Evolutionary conservation across 2,329 filamentous ascomycete genomes (phyloP).

Genomic region (Sarocladiaceae sp.): DNA sequence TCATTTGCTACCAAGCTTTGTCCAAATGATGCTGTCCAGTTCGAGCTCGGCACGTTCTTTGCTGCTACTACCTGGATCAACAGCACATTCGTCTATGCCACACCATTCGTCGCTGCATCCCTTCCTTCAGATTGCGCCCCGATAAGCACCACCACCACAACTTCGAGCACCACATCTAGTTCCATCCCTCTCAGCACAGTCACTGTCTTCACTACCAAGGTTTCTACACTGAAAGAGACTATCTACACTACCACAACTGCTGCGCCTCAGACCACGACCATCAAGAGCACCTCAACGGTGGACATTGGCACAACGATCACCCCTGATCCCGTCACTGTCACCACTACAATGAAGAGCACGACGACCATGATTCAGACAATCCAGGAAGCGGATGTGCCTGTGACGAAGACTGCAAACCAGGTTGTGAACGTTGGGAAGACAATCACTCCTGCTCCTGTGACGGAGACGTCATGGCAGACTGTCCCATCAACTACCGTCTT

Average conservation of each 20-base stretch:
- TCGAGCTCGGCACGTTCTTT: slow-evolving; percentile 1
- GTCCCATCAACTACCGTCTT: slow-evolving; percentile 8
- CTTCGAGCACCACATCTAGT: neutral
- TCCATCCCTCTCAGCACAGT: neutral
- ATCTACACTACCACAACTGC: neutral
- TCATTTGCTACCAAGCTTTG: neutral
- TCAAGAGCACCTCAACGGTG: slow-evolving; percentile 1
- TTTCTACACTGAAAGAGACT: slow-evolving; percentile 1
- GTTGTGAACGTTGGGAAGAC: slow-evolving; percentile 27
- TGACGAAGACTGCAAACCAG: slow-evolving; percentile 23
- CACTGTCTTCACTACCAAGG: neutral
- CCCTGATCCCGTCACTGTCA: slow-evolving; percentile 1
- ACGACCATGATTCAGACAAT: neutral
- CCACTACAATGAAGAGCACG: neutral
- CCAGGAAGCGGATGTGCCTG: slow-evolving; percentile 15
- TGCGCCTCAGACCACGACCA: neutral
- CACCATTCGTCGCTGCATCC: slow-evolving; percentile 1
- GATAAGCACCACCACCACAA: neutral
- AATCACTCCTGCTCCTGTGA: slow-evolving; percentile 23
- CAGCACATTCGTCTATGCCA: neutral
- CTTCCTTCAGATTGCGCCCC: neutral
- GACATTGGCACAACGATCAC: slow-evolving; percentile 2
- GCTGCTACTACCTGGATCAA: neutral
- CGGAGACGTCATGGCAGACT: slow-evolving; percentile 16
- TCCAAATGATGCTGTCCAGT: neutral